Evolutionary conservation across 225 moss, liverwort and hornwort species (phyloP).

Genomic region (Physcomitrellopsis africana): DNA sequence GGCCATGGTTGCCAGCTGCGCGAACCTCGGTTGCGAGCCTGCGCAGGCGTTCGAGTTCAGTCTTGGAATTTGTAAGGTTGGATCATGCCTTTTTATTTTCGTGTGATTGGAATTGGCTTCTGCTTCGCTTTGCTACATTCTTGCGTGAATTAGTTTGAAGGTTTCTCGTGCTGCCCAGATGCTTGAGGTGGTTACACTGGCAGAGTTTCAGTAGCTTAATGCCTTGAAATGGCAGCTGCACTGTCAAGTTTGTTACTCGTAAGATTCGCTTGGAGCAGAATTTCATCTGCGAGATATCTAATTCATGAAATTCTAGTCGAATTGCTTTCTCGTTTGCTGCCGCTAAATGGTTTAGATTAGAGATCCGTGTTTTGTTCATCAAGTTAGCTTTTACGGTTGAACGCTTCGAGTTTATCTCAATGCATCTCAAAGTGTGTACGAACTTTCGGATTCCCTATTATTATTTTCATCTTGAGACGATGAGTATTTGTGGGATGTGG

Average conservation of each 20-base stretch:
- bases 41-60: constrained; percentile 59
- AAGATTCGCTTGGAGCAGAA: neutral
- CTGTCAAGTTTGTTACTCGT: neutral
- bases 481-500: constrained; percentile 18
- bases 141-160: neutral
- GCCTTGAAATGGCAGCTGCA: neutral
- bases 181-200: neutral
- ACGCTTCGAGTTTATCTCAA: constrained; percentile 9
- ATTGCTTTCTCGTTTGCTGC: constrained; percentile 1
- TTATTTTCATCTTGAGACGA: constrained; percentile 21
- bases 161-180: neutral
- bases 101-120: constrained; percentile 17
- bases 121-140: neutral
- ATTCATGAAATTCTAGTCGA: neutral
- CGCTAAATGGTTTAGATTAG: neutral
- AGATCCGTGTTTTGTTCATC: neutral
- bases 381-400: neutral
- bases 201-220: neutral
- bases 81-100: constrained; percentile 27
- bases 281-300: neutral
- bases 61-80: constrained; percentile 79
- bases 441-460: constrained; percentile 14
- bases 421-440: constrained; percentile 26
- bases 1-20: constrained; percentile 28
- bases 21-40: constrained; percentile 33